These are phyloP conservation scores for Suillus ampliporus DNA, from an alignment of 768 basidiomycete genomes.

Conservation along the genomic window DNA sequence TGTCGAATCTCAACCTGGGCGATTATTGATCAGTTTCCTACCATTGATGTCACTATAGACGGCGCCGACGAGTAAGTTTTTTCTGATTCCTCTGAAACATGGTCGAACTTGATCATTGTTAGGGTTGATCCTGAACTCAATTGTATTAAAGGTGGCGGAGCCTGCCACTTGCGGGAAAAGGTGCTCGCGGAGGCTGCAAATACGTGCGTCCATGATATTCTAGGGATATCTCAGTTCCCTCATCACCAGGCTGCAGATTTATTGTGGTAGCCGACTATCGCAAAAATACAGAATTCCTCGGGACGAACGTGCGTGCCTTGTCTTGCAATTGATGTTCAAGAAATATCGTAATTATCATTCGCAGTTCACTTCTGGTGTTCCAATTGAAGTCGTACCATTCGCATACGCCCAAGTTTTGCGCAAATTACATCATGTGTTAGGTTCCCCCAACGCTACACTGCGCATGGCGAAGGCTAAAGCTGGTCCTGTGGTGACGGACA, in stretches of 20 bases:
- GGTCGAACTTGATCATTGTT: constrained; percentile 7
- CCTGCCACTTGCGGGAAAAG: constrained; percentile 96
- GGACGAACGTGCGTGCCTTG: constrained; percentile 70
- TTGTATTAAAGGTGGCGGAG: constrained; percentile 97
- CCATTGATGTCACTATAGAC: constrained; percentile 96
- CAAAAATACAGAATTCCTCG: constrained; percentile 85
- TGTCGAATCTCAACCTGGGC: constrained; percentile 75
- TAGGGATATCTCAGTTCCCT: neutral
- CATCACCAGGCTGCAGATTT: constrained; percentile 55
- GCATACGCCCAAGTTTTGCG: constrained; percentile 89
- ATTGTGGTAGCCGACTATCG: constrained; percentile 94
- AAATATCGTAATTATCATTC: constrained; percentile 9
- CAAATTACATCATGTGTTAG: constrained; percentile 63
- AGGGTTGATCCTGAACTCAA: constrained; percentile 89
- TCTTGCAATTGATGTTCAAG: neutral
- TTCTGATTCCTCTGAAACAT: neutral
- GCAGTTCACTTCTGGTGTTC: constrained; percentile 88
- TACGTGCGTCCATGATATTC: constrained; percentile 52
- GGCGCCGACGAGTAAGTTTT: constrained; percentile 92
- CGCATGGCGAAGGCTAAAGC: constrained; percentile 95
- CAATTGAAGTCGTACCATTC: constrained; percentile 96
- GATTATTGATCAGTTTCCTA: constrained; percentile 89
- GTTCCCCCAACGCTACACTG: constrained; percentile 74
- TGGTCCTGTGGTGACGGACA: constrained; percentile 96
- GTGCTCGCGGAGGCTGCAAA: constrained; percentile 95